A percentile compares a stretch with the other conserved stretches of the same genome.
Conservation (phyloP, 2,329 filamentous ascomycete species). For the Myriosclerotinia curreyana region DNA sequence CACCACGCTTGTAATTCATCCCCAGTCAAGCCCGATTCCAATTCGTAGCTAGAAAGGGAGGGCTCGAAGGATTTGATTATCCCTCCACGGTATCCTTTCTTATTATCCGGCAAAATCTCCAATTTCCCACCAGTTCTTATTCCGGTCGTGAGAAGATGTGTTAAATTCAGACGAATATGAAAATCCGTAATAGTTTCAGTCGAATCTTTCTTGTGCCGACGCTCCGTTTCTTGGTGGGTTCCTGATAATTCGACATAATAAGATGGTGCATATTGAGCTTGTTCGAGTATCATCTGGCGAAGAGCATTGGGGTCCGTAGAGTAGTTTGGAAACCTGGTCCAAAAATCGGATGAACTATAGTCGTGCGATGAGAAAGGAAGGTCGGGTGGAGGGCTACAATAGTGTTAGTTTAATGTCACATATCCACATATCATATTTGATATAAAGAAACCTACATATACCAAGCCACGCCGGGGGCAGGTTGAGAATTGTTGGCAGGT, state of each 20-base stretch:
- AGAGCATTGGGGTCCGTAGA: slow-evolving; percentile 31
- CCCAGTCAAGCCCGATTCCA: slow-evolving; percentile 17
- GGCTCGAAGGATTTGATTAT: slow-evolving; percentile 53
- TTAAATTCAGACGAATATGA: slow-evolving; percentile 56
- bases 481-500: background rate
- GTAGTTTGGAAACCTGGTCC: slow-evolving; percentile 35
- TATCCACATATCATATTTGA: background rate
- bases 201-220: slow-evolving; percentile 45
- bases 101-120: slow-evolving; percentile 54
- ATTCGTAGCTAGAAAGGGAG: slow-evolving; percentile 39
- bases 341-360: slow-evolving; percentile 28
- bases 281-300: slow-evolving; percentile 32
- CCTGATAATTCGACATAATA: slow-evolving; percentile 38
- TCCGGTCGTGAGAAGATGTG: slow-evolving; percentile 51
- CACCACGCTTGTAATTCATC: slow-evolving; percentile 52
- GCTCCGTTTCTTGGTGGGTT: slow-evolving; percentile 36
- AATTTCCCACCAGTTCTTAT: slow-evolving; percentile 47
- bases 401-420: background rate
- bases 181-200: slow-evolving; percentile 56
- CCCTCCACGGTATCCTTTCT: slow-evolving; percentile 64
- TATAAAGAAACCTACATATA: slow-evolving; percentile 4
- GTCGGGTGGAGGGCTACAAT: slow-evolving; percentile 27
- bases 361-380: slow-evolving; percentile 34
- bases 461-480: slow-evolving; percentile 4
- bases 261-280: slow-evolving; percentile 34